Base-by-base conservation (phyloP, 148 eudicot genomes). In the Vaccinium darrowii region DNA sequence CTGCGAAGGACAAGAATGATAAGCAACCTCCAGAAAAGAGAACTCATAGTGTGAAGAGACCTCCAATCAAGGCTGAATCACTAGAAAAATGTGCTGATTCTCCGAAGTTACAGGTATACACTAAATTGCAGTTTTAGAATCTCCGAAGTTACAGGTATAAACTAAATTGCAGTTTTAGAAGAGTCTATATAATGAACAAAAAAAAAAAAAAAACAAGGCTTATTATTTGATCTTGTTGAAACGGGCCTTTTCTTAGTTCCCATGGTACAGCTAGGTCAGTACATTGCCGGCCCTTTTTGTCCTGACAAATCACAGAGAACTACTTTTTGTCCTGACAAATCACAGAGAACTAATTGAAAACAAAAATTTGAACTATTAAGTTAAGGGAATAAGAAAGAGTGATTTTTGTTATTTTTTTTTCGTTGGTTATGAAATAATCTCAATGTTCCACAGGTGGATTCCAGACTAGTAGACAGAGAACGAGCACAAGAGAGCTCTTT, bases 401-500 rank as follows among this genome's bases (percentile, higher is more conserved):
- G 67, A 62, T 7, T 62, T 23, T 62, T 21, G 23, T 19, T 62
- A 62, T 23, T n/a, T 1, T 8, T 8, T 63, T 25, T 80, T 25
- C 12, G 19, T 49, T 21, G 47, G 74, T 67, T n/a, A 27, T 65
- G 14, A 21, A 25, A 62, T 54, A 80, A 83, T 88, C 69, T 63
- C 27, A 72, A 36, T 49, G 33, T 82, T 82, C 67, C 87, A 57
- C 84, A 86, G 83, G 47, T 79, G 60, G 86, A 86, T 58, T 83
- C 86, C 81, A 89, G 92, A 82, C 78, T 82, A 84, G 79, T 87
- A 62, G 91, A 92, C 60, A 82, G 84, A 50, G 87, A 87, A 54
- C 84, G 50, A 78, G 94, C 91, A 67, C 91, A 85, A 63, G 90
- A 92, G 87, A 92, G 88, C 82, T 90, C 89, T 62, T 85, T 86